These are phyloP conservation scores for Curvularia spicifera DNA, from an alignment of 2,329 filamentous ascomycete genomes.

Conservation along the genomic window DNA sequence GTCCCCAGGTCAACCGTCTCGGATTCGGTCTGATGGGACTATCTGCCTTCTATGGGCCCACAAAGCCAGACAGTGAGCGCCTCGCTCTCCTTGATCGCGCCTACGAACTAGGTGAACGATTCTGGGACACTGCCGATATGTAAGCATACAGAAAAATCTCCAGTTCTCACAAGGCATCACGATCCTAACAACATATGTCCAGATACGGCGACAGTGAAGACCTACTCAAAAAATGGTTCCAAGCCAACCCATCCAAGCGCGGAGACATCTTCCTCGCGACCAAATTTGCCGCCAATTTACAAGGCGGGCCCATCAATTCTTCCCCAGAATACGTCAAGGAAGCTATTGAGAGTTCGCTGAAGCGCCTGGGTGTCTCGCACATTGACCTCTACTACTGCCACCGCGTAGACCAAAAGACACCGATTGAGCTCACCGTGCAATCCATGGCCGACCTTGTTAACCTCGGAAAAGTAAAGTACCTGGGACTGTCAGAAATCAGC, in stretches of 20 bases:
- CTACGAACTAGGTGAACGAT: slow-evolving; percentile 57
- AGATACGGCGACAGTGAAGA: slow-evolving; percentile 45
- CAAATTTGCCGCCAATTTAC: slow-evolving; percentile 54
- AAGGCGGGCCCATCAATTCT: slow-evolving; percentile 42
- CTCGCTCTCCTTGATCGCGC: slow-evolving; percentile 60
- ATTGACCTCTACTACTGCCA: slow-evolving; percentile 57
- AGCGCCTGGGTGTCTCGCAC: slow-evolving; percentile 51
- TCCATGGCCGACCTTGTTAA: slow-evolving; percentile 63
- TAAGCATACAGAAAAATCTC: slow-evolving; percentile 14
- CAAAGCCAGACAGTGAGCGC: slow-evolving; percentile 58
- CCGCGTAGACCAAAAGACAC: slow-evolving; percentile 53
- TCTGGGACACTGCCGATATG: slow-evolving; percentile 38
- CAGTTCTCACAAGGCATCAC: slow-evolving; percentile 4
- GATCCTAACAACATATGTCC: neutral
- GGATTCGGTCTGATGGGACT: slow-evolving; percentile 64
- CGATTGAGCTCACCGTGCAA: slow-evolving; percentile 57
- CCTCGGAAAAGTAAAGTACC: slow-evolving; percentile 58
- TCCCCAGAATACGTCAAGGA: slow-evolving; percentile 51
- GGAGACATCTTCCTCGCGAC: slow-evolving; percentile 57
- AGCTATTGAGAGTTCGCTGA: slow-evolving; percentile 50
- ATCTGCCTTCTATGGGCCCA: slow-evolving; percentile 55
- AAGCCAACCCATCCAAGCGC: slow-evolving; percentile 46
- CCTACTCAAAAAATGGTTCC: slow-evolving; percentile 46
- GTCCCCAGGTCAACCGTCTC: slow-evolving; percentile 58
- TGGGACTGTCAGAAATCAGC: slow-evolving; percentile 57